A percentile compares a stretch with the other conserved stretches of the same genome.
Evolutionary conservation across 495 filamentous ascomycete species (phyloP).

Genomic region (Neurospora sp.): DNA sequence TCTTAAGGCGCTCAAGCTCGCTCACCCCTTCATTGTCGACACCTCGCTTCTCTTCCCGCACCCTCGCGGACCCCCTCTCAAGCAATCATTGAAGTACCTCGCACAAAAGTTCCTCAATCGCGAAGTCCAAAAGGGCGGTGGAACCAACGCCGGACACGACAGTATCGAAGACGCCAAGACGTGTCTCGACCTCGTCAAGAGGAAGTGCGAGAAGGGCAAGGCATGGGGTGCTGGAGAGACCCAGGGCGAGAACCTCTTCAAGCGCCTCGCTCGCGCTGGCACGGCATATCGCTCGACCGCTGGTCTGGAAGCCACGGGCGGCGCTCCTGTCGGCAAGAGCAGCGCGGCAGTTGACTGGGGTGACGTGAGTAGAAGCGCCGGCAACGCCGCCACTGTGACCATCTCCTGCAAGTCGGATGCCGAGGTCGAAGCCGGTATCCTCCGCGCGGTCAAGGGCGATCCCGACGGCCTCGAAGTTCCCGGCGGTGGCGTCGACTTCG

Average conservation of each 20-base stretch:
- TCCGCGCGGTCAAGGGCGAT: slow-evolving; percentile 60
- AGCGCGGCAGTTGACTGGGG: slow-evolving; percentile 89
- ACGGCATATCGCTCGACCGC: slow-evolving; percentile 42
- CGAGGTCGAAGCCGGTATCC: slow-evolving; percentile 60
- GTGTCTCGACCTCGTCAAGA: slow-evolving; percentile 83
- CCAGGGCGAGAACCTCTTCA: slow-evolving; percentile 78
- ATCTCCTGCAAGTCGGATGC: slow-evolving; percentile 68
- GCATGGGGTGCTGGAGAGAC: slow-evolving; percentile 68
- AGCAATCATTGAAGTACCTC: slow-evolving; percentile 78
- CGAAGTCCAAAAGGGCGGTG: slow-evolving; percentile 71
- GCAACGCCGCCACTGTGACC: slow-evolving; percentile 56
- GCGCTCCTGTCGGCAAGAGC: slow-evolving; percentile 45
- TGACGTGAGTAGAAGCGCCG: slow-evolving; percentile 61
- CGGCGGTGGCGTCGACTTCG: slow-evolving; percentile 68
- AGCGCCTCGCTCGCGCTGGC: slow-evolving; percentile 54
- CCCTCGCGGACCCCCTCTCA: slow-evolving; percentile 32
- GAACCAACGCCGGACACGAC: slow-evolving; percentile 59
- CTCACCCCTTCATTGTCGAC: slow-evolving; percentile 89
- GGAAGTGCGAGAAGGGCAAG: slow-evolving; percentile 87
- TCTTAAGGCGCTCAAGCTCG: slow-evolving; percentile 67
- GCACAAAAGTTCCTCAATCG: slow-evolving; percentile 68
- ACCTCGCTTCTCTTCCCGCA: slow-evolving; percentile 74
- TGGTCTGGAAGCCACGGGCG: slow-evolving; percentile 35
- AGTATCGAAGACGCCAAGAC: slow-evolving; percentile 85
- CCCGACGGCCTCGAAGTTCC: slow-evolving; percentile 50